Percentiles rank a stretch among this genome's conserved stretches.
Evolutionary conservation across 108 stramenopile species (phyloP).

Genomic region (Pseudonitzschia delicatissima): DNA sequence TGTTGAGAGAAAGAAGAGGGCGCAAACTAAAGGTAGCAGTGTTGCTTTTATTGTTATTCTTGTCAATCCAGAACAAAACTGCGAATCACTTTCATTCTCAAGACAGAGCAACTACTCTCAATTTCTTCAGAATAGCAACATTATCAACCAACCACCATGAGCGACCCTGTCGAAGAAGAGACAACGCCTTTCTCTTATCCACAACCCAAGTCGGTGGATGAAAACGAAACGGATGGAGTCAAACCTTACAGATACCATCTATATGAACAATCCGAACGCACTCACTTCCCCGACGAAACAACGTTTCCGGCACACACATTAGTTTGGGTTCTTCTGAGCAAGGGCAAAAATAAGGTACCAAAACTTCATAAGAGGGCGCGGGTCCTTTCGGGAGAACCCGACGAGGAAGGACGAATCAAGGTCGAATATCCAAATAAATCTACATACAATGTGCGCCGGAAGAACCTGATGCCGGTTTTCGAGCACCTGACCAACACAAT

Average conservation of each 20-base stretch:
- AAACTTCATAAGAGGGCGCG: constrained; percentile 22
- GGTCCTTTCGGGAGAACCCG: constrained; percentile 9
- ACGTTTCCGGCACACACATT: constrained; percentile 33
- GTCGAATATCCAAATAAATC: constrained; percentile 75
- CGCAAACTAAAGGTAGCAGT: too few relatives aligned
- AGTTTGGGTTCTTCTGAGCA: constrained; percentile 58
- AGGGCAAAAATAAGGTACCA: constrained; percentile 31
- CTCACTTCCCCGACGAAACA: constrained; percentile 5
- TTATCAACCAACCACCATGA: too few relatives aligned
- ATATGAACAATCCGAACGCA: constrained; percentile 18
- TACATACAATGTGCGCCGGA: constrained; percentile 61
- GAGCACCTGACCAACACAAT: constrained; percentile 46
- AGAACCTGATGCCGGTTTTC: constrained; percentile 56
- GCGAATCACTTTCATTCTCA: too few relatives aligned
- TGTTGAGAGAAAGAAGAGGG: too few relatives aligned
- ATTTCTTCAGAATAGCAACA: too few relatives aligned
- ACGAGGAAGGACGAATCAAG: constrained; percentile 36
- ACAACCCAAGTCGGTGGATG: neutral
- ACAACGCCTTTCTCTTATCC: too few relatives aligned
- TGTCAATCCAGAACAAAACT: too few relatives aligned
- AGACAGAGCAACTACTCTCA: too few relatives aligned
- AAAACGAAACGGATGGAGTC: neutral
- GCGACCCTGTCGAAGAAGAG: too few relatives aligned
- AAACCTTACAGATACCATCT: constrained; percentile 18
- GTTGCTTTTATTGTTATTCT: too few relatives aligned